Evolutionary conservation across 2,329 filamentous ascomycete genomes (phyloP), one percentile per base, ranked within the genome.

Genomic region (Rutstroemia sp.): DNA sequence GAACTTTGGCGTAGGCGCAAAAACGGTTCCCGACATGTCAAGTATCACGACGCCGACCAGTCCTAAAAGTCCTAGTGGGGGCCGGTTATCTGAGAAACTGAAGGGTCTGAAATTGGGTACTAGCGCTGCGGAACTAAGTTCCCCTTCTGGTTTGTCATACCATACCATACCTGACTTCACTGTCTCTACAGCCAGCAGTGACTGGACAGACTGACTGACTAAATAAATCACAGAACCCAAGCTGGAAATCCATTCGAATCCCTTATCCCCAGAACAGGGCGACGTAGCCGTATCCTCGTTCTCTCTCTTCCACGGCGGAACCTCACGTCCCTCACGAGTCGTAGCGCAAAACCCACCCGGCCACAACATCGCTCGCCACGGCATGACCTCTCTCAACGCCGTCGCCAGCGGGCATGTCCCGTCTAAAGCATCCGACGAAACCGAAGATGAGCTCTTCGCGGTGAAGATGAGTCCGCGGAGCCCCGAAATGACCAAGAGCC

Each of bases 391-490:
- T 2, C 64, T 80, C 4, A 70, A 71, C 50, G 68, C 51, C 62
- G 66, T 66, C 65, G 69, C 70, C 67, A 21, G 67, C 69, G 60
- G 67, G 65, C 30, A 64, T 1, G 57, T 71, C n/a, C 62, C 69
- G 17, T 61, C 67, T 50, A 67, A 61, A 61, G 8, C 5, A 19
- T 27, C 16, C 6, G 70, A 72, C 58, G 69, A 73, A 42, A 80
- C 79, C 0, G 87, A 90, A 62, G 90, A 95, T 57, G 92, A 88
- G 42, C 76, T 96, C 2, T 96, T 96, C 68, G 91, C 90, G 0
- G 79, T 95, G 52, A 90, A 89, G 1, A 83, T 96, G 73, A 92
- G 88, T 66, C 91, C 91, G 1, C 78, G 91, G 51, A 92, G 88
- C 65, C 91, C 91, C 0, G 90, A 95, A 63, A 90, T 94, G 77